Evolutionary conservation across 371 early-diverging fungal species (phyloP).

Genomic region (Dichotomocladium elegans): DNA sequence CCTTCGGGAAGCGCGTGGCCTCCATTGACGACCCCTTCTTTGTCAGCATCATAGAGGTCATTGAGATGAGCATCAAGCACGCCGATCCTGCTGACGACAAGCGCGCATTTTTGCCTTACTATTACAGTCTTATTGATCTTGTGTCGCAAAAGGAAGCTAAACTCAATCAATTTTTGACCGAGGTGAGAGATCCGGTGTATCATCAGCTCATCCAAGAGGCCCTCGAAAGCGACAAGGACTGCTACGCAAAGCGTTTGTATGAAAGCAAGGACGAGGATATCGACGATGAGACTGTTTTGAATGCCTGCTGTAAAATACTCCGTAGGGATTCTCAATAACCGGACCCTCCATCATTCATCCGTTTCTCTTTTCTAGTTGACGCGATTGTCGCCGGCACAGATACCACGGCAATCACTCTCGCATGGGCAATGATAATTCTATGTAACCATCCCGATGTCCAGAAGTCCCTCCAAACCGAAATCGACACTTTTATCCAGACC

Average conservation of each 20-base stretch:
- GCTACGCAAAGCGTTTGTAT: neutral
- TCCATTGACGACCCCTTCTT: slow-evolving; percentile 11
- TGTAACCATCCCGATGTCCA: slow-evolving; percentile 13
- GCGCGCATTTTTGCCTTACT: slow-evolving; percentile 10
- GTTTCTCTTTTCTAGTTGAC: slow-evolving; percentile 8
- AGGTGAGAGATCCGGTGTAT: slow-evolving; percentile 2
- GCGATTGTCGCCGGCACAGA: slow-evolving; percentile 14
- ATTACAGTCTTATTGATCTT: neutral
- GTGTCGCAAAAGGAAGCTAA: neutral
- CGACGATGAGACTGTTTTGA: neutral
- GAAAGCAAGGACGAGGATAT: neutral
- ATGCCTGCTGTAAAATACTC: slow-evolving; percentile 6
- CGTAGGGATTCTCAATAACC: neutral
- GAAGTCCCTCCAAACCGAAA: slow-evolving; percentile 3
- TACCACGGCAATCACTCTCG: slow-evolving; percentile 5
- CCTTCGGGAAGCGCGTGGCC: slow-evolving; percentile 1
- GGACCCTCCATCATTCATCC: neutral
- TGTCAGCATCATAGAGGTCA: neutral
- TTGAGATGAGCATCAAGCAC: slow-evolving; percentile 3
- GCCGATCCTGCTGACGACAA: slow-evolving; percentile 5
- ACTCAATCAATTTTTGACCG: neutral
- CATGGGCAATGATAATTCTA: slow-evolving; percentile 13
- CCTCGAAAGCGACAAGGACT: neutral
- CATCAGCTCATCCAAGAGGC: slow-evolving; percentile 1
- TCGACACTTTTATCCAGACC: slow-evolving; percentile 8